Conservation (phyloP, 2,329 filamentous ascomycete genomes). For the Cytospora schulzeri region DNA sequence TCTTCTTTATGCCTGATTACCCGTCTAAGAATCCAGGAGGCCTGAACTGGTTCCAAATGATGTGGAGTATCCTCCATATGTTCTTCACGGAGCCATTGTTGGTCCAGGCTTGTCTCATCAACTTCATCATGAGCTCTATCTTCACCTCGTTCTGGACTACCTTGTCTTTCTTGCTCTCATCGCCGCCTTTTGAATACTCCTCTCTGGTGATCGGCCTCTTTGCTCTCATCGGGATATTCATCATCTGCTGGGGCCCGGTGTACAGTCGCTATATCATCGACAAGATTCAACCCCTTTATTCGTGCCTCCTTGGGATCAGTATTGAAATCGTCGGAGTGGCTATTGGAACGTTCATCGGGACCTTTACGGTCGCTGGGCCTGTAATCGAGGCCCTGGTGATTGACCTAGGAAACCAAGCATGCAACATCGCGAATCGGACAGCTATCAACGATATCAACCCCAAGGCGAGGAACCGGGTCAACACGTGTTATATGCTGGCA, state of each 20-base stretch:
- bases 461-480: conserved; percentile 72
- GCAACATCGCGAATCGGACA: conserved; percentile 72
- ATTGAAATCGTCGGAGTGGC: conserved; percentile 63
- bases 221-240: conserved; percentile 72
- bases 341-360: conserved; percentile 70
- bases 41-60: conserved; percentile 65
- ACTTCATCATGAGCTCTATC: conserved; percentile 58
- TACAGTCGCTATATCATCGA: conserved; percentile 74
- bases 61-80: conserved; percentile 66
- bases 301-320: conserved; percentile 62
- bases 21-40: conserved; percentile 70
- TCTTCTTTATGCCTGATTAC: conserved; percentile 78
- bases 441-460: conserved; percentile 73
- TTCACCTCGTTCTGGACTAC: conserved; percentile 64
- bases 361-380: conserved; percentile 67
- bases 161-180: conserved; percentile 75
- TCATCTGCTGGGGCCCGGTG: conserved; percentile 68
- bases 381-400: conserved; percentile 71
- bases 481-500: conserved; percentile 80
- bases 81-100: conserved; percentile 67
- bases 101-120: conserved; percentile 68
- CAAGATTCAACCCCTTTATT: conserved; percentile 67
- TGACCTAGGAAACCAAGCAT: conserved; percentile 73
- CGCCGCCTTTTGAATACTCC: conserved; percentile 67
- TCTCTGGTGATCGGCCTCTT: conserved; percentile 75